Evolutionary conservation across 129 eudicot species (phyloP).

Genomic region (Solidago caesia): DNA sequence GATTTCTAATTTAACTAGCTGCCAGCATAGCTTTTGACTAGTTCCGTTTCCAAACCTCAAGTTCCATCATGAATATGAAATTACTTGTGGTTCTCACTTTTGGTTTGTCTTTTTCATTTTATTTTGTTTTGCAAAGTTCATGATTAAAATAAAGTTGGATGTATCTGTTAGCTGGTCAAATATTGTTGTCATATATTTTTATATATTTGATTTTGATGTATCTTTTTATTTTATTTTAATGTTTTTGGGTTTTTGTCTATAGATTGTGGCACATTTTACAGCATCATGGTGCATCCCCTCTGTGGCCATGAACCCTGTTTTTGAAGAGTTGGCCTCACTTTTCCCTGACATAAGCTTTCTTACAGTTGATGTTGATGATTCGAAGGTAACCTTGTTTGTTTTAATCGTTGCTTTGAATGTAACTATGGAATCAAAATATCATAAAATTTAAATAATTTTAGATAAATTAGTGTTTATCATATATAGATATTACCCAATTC

Average conservation of each 20-base stretch:
- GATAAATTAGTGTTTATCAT: not conserved
- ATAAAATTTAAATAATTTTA: not conserved
- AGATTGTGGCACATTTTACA: conserved; percentile 77
- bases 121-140: not conserved
- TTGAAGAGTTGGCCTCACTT: conserved; percentile 55
- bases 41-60: not conserved
- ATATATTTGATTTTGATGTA: not conserved
- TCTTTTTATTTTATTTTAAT: not conserved
- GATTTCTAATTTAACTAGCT: not conserved
- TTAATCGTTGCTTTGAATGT: conserved; percentile 1
- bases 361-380: conserved; percentile 69
- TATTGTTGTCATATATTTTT: not conserved
- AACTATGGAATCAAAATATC: not conserved
- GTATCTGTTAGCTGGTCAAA: conserved; percentile 2
- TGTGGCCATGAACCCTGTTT: conserved; percentile 57
- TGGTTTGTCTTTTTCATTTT: not conserved
- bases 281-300: conserved; percentile 89
- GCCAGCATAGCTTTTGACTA: not conserved
- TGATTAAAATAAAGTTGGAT: conserved; percentile 13
- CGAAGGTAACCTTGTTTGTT: conserved; percentile 44
- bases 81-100: not conserved
- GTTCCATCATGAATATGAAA: not conserved
- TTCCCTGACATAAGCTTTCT: conserved; percentile 51
- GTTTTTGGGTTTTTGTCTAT: conserved; percentile 13
- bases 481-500: not conserved